These are phyloP conservation scores for Leersia perrieri DNA, from an alignment of 176 grass and related monocot species.

Conservation along the genomic window DNA sequence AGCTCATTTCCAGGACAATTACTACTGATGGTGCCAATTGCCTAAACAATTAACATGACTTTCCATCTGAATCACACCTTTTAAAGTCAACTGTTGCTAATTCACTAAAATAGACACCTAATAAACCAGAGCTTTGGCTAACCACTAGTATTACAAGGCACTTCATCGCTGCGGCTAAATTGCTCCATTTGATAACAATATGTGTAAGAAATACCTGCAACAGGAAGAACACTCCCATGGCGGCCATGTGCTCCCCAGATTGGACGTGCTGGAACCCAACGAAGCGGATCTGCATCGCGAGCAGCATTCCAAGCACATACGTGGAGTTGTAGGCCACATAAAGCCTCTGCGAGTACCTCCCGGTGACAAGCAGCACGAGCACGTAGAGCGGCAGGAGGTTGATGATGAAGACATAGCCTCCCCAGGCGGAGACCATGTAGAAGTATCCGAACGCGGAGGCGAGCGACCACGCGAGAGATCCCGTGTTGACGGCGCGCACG, in stretches of 20 bases:
- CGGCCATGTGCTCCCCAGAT: conserved; percentile 97
- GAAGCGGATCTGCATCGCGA: conserved; percentile 98
- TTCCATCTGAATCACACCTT: neutral
- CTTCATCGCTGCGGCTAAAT: neutral
- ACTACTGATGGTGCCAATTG: neutral
- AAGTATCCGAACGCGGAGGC: conserved; percentile 93
- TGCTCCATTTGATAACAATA: neutral
- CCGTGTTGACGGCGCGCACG: conserved; percentile 93
- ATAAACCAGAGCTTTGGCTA: neutral
- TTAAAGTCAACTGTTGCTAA: neutral
- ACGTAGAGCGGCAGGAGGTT: conserved; percentile 95
- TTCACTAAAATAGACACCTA: neutral
- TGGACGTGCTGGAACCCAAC: conserved; percentile 98
- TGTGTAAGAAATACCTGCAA: conserved; percentile 54
- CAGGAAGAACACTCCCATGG: conserved; percentile 95
- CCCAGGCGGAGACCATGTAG: conserved; percentile 99
- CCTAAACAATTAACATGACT: neutral
- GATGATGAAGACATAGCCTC: conserved; percentile 98
- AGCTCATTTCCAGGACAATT: neutral
- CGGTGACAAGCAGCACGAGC: conserved; percentile 85
- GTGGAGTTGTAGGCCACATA: conserved; percentile 97
- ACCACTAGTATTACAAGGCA: neutral
- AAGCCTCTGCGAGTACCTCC: conserved; percentile 93
- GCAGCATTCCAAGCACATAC: conserved; percentile 87
- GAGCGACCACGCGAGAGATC: conserved; percentile 81